Evolutionary conservation across 2,329 filamentous ascomycete species (phyloP), one percentile per base, ranked within the genome.

Genomic region (Fusarium pseudoanthophilum): DNA sequence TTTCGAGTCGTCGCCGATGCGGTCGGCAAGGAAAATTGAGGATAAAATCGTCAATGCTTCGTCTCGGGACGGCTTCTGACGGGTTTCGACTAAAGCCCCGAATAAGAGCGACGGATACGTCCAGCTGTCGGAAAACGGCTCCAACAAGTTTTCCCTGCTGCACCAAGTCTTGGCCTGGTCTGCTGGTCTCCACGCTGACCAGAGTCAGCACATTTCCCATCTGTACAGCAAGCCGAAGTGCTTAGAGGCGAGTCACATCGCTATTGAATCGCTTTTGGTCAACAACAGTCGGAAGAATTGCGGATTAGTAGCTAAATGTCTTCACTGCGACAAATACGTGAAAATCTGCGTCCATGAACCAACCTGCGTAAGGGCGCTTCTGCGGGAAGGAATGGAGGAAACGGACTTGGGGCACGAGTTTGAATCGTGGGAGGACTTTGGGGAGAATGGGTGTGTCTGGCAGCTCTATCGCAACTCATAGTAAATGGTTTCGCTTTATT

Each of bases 71-170:
- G 26, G 18, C 11, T 28, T 28, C 26, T 28, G 26, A 9, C 26
- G 9, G 0, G 3, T 21, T 3, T 46, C 45, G 2, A 46, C 13
- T 0, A 46, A 46, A 1, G 13, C 7, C 26, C 45, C 5, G 4
- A 46, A 11, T 2, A 21, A 28, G 0, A 10, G 18, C 18, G 5
- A 46, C 7, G 3, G 18, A 0, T 46, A 7, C 0, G 1, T 10
- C 43, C 13, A 46, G 5, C 26, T 28, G 2, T 48, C 45, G 5
- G 0, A 21, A 7, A 46, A 28, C 18, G 43, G 24, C 4, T 18
- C 43, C 43, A 46, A 28, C 18, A 46, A 46, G 4, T 46, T 46
- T 1, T 11, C 43, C 8, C 4, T 46, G 18, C 43, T 45, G 1
- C 43, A 45, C 24, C 43, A 26, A 45, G 16, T 45, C 43, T 45